Evolutionary conservation across 805 yeast species (phyloP), one percentile per base, ranked within the genome.

Genomic region (Candida anglica): DNA sequence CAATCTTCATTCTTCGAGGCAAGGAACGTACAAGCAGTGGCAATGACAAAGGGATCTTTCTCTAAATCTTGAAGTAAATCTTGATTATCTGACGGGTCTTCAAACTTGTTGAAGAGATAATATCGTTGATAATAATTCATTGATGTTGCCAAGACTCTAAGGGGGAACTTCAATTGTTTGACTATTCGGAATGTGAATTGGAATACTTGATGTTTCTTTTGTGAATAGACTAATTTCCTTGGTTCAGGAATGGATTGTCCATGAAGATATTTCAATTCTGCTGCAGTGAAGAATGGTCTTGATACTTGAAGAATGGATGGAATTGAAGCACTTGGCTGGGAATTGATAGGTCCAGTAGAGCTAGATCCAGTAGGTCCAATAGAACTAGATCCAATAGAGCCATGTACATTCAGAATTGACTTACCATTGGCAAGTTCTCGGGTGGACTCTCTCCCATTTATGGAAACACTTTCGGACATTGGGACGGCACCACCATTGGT

Each of bases 1-100:
- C 88, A 85, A 50, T 88, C 96, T 49, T 86, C 94, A 42, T 79
- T 77, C 54, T 88, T 86, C 27, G 81, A 65, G 2, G 95, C 83
- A 11, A 86, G 62, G 37, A 84, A 73, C 6, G 88, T 52, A 34
- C 87, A 73, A 7, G 91, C 72, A 6, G 81, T 57, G 0, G 86
- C 85, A n/a, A 85, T 73, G 28, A 81, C 79, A 42, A 68, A 69
- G 28, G 79, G 76, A 34, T 71, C 66, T 27, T 50, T 58, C 32
- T 61, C 69, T 19, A 56, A 44, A 30, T 56, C 60, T 19, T 46
- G 51, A 9, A 30, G 16, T 21, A 30, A 23, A 16, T n/a, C 28
- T 13, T 31, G 19, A 13, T 32, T 42, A 8, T 45, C 51, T 11
- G 41, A 46, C 17, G 32, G 34, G 8, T 50, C 59, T 27, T 73